Evolutionary conservation across 208 protist species (phyloP).

Genomic region (Phytomonas francai): DNA sequence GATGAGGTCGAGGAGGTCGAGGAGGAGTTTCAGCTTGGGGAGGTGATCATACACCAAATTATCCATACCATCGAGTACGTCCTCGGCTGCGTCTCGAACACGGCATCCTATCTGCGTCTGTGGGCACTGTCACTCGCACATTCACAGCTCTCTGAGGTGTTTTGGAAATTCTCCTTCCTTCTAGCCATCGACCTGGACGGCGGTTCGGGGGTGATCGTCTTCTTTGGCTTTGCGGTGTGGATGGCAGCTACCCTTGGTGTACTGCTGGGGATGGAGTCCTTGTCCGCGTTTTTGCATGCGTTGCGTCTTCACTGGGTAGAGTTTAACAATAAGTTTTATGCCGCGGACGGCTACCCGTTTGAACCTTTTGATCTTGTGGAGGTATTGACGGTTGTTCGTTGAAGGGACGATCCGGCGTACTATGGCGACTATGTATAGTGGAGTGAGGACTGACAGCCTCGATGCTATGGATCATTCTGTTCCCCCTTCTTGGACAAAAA

Average conservation of each 20-base stretch:
- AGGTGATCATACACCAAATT: conserved; percentile 95
- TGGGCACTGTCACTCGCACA: conserved; percentile 99
- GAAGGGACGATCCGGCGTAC: background rate
- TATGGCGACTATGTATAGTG: background rate
- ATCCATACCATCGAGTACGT: conserved; percentile 99
- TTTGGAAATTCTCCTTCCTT: conserved; percentile 81
- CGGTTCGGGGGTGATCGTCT: conserved; percentile 66
- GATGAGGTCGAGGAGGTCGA: conserved; percentile 42
- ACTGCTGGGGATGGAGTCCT: conserved; percentile 97
- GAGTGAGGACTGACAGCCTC: background rate
- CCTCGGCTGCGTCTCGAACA: conserved; percentile 98
- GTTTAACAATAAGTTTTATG: conserved; percentile 98
- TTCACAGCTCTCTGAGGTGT: conserved; percentile 93
- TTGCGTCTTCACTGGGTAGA: conserved; percentile 97
- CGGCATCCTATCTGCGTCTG: conserved; percentile 99
- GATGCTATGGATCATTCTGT: background rate
- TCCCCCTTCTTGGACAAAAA: background rate
- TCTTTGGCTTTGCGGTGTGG: conserved; percentile 93
- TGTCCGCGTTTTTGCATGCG: conserved; percentile 99
- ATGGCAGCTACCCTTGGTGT: conserved; percentile 94
- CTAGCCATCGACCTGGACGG: conserved; percentile 52
- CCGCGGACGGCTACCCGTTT: conserved; percentile 90
- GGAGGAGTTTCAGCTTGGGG: conserved; percentile 89
- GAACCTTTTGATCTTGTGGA: conserved; percentile 82
- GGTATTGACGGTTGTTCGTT: conserved; percentile 34